These are phyloP conservation scores for Nasturtium officinale DNA, from an alignment of 345 rosid species.

Conservation along the genomic window DNA sequence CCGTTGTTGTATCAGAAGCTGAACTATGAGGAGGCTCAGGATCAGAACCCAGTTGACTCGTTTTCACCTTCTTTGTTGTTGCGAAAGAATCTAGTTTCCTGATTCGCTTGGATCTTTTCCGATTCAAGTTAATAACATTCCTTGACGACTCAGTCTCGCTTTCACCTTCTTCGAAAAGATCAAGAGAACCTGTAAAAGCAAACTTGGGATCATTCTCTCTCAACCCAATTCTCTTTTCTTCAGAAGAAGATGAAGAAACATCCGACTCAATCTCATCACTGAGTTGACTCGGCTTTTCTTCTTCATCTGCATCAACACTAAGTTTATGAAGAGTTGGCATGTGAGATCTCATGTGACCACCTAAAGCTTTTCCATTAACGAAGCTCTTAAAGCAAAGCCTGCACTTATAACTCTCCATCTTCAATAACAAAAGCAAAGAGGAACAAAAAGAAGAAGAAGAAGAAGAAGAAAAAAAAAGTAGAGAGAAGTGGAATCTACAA, in stretches of 20 bases:
- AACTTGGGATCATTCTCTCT: slow-evolving; percentile 70
- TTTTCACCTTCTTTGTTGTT: slow-evolving; percentile 31
- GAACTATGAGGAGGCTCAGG: slow-evolving; percentile 63
- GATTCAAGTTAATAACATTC: slow-evolving; percentile 49
- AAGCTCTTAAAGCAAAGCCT: slow-evolving; percentile 69
- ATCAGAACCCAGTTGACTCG: slow-evolving; percentile 46
- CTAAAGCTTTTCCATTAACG: slow-evolving; percentile 73
- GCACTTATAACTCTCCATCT: slow-evolving; percentile 77
- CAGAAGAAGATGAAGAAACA: slow-evolving; percentile 47
- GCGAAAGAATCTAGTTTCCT: slow-evolving; percentile 43
- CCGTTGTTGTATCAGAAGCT: slow-evolving; percentile 73
- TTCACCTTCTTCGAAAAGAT: slow-evolving; percentile 68
- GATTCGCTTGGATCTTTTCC: slow-evolving; percentile 68
- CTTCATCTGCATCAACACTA: slow-evolving; percentile 20
- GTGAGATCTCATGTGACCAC: slow-evolving; percentile 91
- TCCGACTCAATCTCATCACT: slow-evolving; percentile 47
- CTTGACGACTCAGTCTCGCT: slow-evolving; percentile 82
- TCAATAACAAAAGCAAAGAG: neutral
- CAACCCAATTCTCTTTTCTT: slow-evolving; percentile 48
- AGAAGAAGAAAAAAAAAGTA: slow-evolving; percentile 24
- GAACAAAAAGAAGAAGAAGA: slow-evolving; percentile 20
- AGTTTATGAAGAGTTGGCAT: slow-evolving; percentile 46
- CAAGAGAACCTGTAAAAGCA: slow-evolving; percentile 50
- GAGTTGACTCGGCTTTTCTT: slow-evolving; percentile 44
- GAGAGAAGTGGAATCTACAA: slow-evolving; percentile 57